Conservation (phyloP, 2,329 filamentous ascomycete genomes). For the Dothistroma septosporum region DNA sequence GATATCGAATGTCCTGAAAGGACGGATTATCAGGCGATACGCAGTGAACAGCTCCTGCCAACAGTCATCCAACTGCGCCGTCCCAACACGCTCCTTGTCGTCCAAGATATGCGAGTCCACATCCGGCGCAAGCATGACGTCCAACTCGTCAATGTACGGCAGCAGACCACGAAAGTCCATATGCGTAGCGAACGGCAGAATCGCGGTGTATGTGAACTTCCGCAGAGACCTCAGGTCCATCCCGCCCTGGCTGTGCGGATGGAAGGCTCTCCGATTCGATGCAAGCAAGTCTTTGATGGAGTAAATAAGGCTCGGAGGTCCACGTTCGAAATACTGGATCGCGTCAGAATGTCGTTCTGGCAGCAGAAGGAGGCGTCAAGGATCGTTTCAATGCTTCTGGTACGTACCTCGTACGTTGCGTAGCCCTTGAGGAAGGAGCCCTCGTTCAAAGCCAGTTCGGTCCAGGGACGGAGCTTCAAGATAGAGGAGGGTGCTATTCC, state of each 20-base stretch:
- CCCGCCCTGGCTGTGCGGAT: neutral
- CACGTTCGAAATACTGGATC: slow-evolving; percentile 56
- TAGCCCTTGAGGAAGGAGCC: slow-evolving; percentile 70
- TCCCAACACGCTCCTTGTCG: slow-evolving; percentile 37
- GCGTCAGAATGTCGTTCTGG: neutral
- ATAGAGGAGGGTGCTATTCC: slow-evolving; percentile 38
- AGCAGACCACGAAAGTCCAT: slow-evolving; percentile 26
- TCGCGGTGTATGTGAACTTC: slow-evolving; percentile 34
- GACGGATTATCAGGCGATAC: slow-evolving; percentile 20
- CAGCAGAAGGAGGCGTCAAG: neutral
- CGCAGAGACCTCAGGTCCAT: slow-evolving; percentile 22
- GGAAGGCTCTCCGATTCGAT: neutral
- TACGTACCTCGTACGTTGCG: slow-evolving; percentile 55
- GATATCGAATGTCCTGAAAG: slow-evolving; percentile 15
- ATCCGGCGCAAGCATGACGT: slow-evolving; percentile 43
- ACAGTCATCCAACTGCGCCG: slow-evolving; percentile 41
- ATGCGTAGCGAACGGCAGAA: slow-evolving; percentile 33
- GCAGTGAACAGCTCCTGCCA: slow-evolving; percentile 32
- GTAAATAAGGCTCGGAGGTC: slow-evolving; percentile 41
- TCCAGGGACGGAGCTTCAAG: slow-evolving; percentile 62
- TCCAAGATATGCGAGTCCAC: slow-evolving; percentile 38
- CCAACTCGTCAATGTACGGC: slow-evolving; percentile 28
- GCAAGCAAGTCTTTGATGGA: slow-evolving; percentile 28
- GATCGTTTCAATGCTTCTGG: neutral
- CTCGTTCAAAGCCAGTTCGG: slow-evolving; percentile 65